A percentile compares a stretch with the other conserved stretches of the same genome.
Conservation (phyloP, 305 asterid species). For the Fraxinus dipetala region DNA sequence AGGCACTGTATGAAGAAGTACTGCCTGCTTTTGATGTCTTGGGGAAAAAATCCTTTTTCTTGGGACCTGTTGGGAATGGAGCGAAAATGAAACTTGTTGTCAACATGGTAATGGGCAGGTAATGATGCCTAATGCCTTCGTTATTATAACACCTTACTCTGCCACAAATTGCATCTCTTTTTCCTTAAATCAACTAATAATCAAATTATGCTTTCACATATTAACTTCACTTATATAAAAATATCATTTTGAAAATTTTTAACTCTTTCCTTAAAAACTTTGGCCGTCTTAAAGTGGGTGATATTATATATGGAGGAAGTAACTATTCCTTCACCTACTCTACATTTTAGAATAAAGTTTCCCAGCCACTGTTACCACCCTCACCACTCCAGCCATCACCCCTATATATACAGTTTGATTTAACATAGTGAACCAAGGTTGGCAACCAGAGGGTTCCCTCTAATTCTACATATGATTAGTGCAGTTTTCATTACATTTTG, state of each 20-base stretch:
- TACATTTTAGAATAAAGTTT: not conserved
- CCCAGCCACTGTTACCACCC: not conserved
- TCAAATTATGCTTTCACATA: not conserved
- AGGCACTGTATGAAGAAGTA: conserved; percentile 67
- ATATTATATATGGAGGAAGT: not conserved
- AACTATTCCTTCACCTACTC: not conserved
- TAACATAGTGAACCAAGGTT: not conserved
- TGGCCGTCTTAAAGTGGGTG: not conserved
- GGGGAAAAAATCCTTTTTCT: conserved; percentile 85
- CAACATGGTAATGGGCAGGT: conserved; percentile 99
- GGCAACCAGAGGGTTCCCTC: not conserved
- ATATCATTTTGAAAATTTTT: not conserved
- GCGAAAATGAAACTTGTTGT: conserved; percentile 98
- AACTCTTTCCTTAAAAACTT: not conserved
- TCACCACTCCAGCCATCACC: not conserved
- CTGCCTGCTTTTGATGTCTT: conserved; percentile 79
- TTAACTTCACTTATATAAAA: not conserved
- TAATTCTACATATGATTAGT: not conserved
- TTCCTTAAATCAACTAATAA: not conserved
- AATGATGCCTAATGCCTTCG: conserved; percentile 21
- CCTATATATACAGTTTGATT: not conserved
- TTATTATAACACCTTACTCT: conserved; percentile 5
- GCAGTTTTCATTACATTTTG: not conserved
- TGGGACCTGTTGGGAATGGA: conserved; percentile 88
- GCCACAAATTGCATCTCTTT: conserved; percentile 1